Percentiles rank a stretch among this genome's conserved stretches.
These are phyloP conservation scores for Cucumis melo DNA, from an alignment of 306 rosid species.

Conservation along the genomic window DNA sequence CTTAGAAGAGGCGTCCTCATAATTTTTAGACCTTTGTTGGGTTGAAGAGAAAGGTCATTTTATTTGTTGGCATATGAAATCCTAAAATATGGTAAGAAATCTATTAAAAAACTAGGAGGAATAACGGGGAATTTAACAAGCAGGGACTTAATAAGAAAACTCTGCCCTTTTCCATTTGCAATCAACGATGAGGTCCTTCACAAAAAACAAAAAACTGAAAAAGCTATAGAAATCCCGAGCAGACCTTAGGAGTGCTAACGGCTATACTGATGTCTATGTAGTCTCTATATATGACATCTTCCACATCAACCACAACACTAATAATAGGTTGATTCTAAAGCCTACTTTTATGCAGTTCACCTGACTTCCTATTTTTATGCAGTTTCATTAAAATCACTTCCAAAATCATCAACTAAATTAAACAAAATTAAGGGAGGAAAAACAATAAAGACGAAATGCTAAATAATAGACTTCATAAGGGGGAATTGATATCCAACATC, in stretches of 20 bases:
- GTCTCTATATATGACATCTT: slow-evolving; percentile 69
- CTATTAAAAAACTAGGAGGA: neutral
- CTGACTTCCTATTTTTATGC: too few relatives aligned
- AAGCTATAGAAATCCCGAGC: too few relatives aligned
- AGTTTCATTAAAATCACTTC: too few relatives aligned
- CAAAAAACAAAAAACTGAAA: neutral
- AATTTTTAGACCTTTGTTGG: neutral
- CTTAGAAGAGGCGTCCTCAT: neutral
- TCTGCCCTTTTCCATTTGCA: neutral
- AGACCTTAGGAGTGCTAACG: slow-evolving; percentile 71
- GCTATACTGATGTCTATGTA: slow-evolving; percentile 71
- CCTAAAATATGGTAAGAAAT: neutral
- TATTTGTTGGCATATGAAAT: too few relatives aligned
- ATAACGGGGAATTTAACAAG: neutral
- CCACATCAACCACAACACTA: slow-evolving; percentile 82
- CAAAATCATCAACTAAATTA: too few relatives aligned
- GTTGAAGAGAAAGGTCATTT: neutral
- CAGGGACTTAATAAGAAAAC: neutral
- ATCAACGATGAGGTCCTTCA: neutral
- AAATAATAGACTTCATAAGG: too few relatives aligned
- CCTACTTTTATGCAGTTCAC: too few relatives aligned
- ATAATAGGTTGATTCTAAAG: slow-evolving; percentile 69
- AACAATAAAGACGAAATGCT: too few relatives aligned
- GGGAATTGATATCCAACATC: too few relatives aligned
- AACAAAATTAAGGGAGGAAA: too few relatives aligned